Conservation (phyloP, 1,284 basidiomycete species). For the Cutaneotrichosporon cavernicola region DNA sequence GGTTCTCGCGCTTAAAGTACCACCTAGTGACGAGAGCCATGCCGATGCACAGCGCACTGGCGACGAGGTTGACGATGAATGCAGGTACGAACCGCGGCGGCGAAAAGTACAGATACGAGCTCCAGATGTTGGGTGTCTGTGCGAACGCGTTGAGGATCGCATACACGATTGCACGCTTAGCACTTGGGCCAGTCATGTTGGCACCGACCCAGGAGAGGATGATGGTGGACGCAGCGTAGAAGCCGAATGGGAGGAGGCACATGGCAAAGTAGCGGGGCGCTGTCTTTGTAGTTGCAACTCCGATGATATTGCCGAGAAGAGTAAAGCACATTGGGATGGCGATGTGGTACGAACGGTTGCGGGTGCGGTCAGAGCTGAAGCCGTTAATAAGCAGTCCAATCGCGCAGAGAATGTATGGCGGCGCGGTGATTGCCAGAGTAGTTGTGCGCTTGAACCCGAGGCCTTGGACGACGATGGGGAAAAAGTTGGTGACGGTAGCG, state of each 20-base stretch:
- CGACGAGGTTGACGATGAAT: conserved; percentile 30
- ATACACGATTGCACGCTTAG: conserved; percentile 50
- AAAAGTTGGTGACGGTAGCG: conserved; percentile 36
- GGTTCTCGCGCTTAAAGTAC: conserved; percentile 47
- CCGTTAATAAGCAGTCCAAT: conserved; percentile 39
- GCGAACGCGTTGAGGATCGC: conserved; percentile 50
- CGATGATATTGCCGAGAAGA: conserved; percentile 35
- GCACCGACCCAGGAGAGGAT: conserved; percentile 49
- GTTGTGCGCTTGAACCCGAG: conserved; percentile 46
- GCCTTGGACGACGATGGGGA: conserved; percentile 41
- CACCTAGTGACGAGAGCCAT: conserved; percentile 20
- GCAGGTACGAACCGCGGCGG: conserved; percentile 45
- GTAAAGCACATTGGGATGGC: conserved; percentile 28
- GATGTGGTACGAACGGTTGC: conserved; percentile 32
- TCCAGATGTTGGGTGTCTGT: conserved; percentile 52
- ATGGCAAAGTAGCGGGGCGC: conserved; percentile 44
- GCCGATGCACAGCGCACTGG: conserved; percentile 25
- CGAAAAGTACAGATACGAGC: conserved; percentile 45
- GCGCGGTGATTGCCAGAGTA: conserved; percentile 49
- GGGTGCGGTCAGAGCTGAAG: conserved; percentile 43
- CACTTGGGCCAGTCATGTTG: conserved; percentile 47
- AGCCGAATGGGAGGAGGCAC: conserved; percentile 39
- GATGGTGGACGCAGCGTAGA: conserved; percentile 50
- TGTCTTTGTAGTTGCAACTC: conserved; percentile 35
- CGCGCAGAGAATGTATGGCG: conserved; percentile 44